These are phyloP conservation scores for Xylariaceae sp. DNA, from an alignment of 2,329 filamentous ascomycete genomes.

Conservation along the genomic window DNA sequence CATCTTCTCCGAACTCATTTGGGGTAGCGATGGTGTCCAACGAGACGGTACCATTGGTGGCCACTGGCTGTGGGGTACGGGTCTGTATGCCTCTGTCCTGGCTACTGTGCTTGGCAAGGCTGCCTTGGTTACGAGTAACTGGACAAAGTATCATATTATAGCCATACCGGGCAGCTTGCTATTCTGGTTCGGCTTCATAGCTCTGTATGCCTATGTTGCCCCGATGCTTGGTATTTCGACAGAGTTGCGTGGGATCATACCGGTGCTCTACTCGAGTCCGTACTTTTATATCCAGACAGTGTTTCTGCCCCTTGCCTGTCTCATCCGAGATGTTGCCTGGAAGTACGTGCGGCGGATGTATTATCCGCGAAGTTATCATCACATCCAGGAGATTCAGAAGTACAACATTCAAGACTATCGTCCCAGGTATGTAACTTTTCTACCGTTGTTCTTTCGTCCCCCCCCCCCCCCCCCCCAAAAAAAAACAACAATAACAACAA, in stretches of 20 bases:
- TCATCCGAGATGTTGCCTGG: conserved; percentile 87
- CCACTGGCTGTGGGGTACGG: conserved; percentile 97
- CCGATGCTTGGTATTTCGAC: conserved; percentile 74
- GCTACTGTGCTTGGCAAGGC: conserved; percentile 93
- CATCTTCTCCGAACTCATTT: conserved; percentile 74
- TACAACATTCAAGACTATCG: conserved; percentile 99
- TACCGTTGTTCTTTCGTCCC: neutral
- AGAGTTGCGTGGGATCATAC: conserved; percentile 82
- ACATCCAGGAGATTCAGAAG: conserved; percentile 99
- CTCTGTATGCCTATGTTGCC: conserved; percentile 78
- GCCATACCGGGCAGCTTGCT: conserved; percentile 90
- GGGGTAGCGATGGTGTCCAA: conserved; percentile 71
- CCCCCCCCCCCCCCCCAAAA: no score
- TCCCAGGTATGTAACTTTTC: conserved; percentile 58
- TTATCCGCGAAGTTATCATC: conserved; percentile 89
- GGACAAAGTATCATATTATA: conserved; percentile 96
- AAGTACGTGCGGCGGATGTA: conserved; percentile 99
- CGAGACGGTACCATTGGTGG: conserved; percentile 75
- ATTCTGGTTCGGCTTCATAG: conserved; percentile 87
- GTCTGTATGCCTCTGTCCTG: conserved; percentile 90
- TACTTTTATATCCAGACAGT: conserved; percentile 90
- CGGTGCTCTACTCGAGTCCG: conserved; percentile 71
- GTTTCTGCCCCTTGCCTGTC: conserved; percentile 71
- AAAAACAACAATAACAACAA: no score
- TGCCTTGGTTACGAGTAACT: conserved; percentile 90